A percentile compares a stretch with the other conserved stretches of the same genome.
Conservation (phyloP, 805 yeast genomes). For the Zygosaccharomyces siamensis region DNA sequence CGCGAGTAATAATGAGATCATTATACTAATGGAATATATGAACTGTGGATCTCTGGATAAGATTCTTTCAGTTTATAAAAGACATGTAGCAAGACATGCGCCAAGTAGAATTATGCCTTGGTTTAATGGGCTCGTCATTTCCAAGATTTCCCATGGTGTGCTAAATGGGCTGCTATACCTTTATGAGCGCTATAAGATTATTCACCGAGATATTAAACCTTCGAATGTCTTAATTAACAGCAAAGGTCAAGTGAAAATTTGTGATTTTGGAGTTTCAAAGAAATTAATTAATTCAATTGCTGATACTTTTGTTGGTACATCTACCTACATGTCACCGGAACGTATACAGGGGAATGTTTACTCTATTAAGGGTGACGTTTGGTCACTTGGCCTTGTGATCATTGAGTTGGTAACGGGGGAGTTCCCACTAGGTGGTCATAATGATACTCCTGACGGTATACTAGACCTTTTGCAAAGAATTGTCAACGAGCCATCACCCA, state of each 20-base stretch:
- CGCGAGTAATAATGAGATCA: constrained; percentile 52
- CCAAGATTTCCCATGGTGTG: constrained; percentile 70
- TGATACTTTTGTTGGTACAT: constrained; percentile 96
- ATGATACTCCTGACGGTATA: constrained; percentile 73
- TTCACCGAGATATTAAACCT: constrained; percentile 95
- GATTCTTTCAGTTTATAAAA: constrained; percentile 56
- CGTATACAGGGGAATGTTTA: constrained; percentile 92
- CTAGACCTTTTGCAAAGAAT: constrained; percentile 86
- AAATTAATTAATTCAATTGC: constrained; percentile 91
- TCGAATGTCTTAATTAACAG: constrained; percentile 86
- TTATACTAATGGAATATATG: constrained; percentile 93
- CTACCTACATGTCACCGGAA: constrained; percentile 97
- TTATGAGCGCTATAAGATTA: constrained; percentile 78
- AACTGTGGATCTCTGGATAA: constrained; percentile 91
- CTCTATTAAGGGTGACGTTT: constrained; percentile 92
- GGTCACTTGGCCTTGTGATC: constrained; percentile 92
- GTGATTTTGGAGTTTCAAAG: constrained; percentile 96
- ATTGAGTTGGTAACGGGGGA: constrained; percentile 83
- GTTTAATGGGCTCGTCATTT: constrained; percentile 53
- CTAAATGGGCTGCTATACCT: constrained; percentile 76
- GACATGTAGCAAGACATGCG: constrained; percentile 35
- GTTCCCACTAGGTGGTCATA: constrained; percentile 65
- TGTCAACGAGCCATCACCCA: constrained; percentile 89
- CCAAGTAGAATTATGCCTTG: constrained; percentile 17
- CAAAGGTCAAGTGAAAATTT: constrained; percentile 80